These are phyloP conservation scores for Naematelia encephala DNA, from an alignment of 768 basidiomycete genomes.

Conservation along the genomic window DNA sequence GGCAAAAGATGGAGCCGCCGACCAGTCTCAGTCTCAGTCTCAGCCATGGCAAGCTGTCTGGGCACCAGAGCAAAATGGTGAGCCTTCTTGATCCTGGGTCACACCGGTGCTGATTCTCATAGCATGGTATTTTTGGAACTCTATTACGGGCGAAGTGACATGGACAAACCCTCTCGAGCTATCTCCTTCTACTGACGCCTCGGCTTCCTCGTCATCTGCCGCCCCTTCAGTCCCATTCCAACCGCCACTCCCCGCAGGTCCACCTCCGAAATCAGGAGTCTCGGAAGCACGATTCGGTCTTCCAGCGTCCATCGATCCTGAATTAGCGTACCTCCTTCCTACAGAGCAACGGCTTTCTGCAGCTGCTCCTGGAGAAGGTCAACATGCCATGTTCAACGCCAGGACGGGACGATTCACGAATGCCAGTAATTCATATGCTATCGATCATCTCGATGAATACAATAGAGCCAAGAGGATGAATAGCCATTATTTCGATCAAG, in stretches of 20 bases:
- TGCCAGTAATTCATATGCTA: slow-evolving; percentile 34
- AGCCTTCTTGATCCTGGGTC: slow-evolving; percentile 7
- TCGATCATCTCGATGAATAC: slow-evolving; percentile 46
- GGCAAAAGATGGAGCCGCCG: slow-evolving; percentile 4
- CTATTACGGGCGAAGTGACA: slow-evolving; percentile 42
- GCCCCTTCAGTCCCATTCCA: slow-evolving; percentile 7
- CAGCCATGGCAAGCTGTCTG: slow-evolving; percentile 50
- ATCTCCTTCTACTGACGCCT: slow-evolving; percentile 6
- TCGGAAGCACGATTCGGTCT: slow-evolving; percentile 6
- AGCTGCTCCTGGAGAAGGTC: slow-evolving; percentile 4
- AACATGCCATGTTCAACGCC: slow-evolving; percentile 45
- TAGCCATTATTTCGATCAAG: slow-evolving; percentile 48
- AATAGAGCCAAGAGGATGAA: slow-evolving; percentile 45
- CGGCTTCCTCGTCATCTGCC: slow-evolving; percentile 13
- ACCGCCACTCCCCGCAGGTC: slow-evolving; percentile 11
- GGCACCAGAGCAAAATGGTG: slow-evolving; percentile 48
- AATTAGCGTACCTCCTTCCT: slow-evolving; percentile 39
- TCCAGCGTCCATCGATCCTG: slow-evolving; percentile 39
- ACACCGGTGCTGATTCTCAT: neutral
- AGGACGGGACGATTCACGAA: slow-evolving; percentile 48
- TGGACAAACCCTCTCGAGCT: slow-evolving; percentile 49
- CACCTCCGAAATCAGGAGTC: neutral
- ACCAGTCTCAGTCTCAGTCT: too few species aligned
- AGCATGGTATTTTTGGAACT: slow-evolving; percentile 52
- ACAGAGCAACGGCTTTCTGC: slow-evolving; percentile 15